Evolutionary conservation across 352 stramenopile species (phyloP).

Genomic region (Phytophthora sojae): DNA sequence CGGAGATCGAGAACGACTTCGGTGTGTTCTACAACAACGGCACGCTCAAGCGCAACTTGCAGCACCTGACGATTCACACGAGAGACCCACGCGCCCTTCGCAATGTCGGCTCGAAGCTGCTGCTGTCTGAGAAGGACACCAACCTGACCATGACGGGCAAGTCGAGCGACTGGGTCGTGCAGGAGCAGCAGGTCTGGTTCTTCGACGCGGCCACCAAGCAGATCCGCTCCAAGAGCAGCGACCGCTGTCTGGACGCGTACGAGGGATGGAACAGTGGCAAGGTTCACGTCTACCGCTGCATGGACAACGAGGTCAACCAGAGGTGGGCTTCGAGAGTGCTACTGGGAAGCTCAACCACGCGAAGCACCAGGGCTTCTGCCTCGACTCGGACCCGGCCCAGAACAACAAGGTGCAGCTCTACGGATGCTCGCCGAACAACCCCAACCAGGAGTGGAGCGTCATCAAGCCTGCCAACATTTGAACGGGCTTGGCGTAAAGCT

Average conservation of each 20-base stretch:
- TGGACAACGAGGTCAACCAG: neutral
- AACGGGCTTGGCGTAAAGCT: neutral
- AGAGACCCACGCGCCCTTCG: neutral
- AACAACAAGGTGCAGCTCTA: neutral
- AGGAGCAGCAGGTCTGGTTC: slow-evolving; percentile 1
- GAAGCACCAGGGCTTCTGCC: neutral
- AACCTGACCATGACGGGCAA: neutral
- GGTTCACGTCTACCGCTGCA: neutral
- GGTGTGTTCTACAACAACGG: neutral
- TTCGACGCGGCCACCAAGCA: neutral
- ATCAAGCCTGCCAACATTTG: neutral
- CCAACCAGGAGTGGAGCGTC: neutral
- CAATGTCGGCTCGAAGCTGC: neutral
- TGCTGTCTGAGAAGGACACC: neutral
- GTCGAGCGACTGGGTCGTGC: neutral
- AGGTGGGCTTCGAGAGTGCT: neutral
- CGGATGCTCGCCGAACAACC: neutral
- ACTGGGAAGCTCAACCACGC: neutral
- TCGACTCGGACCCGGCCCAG: neutral
- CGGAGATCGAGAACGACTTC: neutral
- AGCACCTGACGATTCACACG: neutral
- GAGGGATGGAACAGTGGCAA: neutral
- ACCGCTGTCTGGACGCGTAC: neutral
- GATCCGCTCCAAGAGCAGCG: neutral
- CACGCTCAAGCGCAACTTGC: neutral